Evolutionary conservation across 2,329 filamentous ascomycete genomes (phyloP), one percentile per base, ranked within the genome.

Genomic region (Ceratocystis ficicola): DNA sequence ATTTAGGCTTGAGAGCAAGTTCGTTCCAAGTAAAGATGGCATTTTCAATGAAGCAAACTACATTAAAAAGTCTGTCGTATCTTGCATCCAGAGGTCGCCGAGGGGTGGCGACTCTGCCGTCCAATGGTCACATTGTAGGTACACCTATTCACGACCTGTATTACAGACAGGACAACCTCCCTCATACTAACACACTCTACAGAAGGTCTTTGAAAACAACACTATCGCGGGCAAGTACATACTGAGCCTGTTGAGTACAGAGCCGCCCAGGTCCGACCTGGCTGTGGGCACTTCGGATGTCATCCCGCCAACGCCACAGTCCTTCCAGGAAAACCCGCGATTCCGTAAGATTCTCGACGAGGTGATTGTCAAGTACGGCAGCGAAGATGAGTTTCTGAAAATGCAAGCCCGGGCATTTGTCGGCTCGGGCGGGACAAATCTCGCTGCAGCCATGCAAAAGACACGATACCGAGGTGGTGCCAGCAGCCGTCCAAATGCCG

Each of bases 341-440:
- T 88, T 88, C 72, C 72, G 84, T n/a, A 71, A 75, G 8, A 81
- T 87, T 63, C 77, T 87, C 25, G 78, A 84, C 70, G 75, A 81
- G 17, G 82, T 86, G 0, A 76, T 87, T 22, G 72, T 74, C 1
- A 75, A 80, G 65, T 75, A 86, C 69, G 84, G 83, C 2, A 76
- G 79, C 57, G 69, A 79, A n/a, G 85, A 87, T 67, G 80, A 81
- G 3, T 76, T 76, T 41, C 75, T 87, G 0, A 73, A 77, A 67
- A 76, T 77, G 7, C 83, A 87, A 71, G 85, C 84, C 0, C 77
- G 78, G 46, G 83, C 82, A 0, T 83, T 86, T 69, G 84, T 85
- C 2, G 80, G 81, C 1, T 80, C 83, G 0, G 83, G 82, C 2
- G 81, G 80, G 0, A 76, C 79, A 30, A 55, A 32, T 15, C 46